Percentiles rank a stretch among this genome's conserved stretches.
Conservation (phyloP, 768 basidiomycete genomes). For the Mycena vulgaris region DNA sequence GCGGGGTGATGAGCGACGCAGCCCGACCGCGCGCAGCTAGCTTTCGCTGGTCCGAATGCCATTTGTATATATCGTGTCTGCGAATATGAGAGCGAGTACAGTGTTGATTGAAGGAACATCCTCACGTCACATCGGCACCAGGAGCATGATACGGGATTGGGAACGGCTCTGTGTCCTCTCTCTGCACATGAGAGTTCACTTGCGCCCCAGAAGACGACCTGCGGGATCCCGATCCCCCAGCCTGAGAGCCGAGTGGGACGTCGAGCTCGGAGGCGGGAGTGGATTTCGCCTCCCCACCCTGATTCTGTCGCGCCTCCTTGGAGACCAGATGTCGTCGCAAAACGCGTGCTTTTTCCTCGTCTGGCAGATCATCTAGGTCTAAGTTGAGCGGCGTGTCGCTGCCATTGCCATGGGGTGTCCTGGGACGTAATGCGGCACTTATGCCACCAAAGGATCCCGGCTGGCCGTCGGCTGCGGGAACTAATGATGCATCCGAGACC, state of each 20-base stretch:
- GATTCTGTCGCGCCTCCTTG: constrained; percentile 70
- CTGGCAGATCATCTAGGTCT: constrained; percentile 75
- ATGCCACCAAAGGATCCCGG: constrained; percentile 50
- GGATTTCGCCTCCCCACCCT: constrained; percentile 42
- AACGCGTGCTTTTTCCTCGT: constrained; percentile 89
- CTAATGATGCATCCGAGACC: constrained; percentile 35
- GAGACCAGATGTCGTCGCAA: constrained; percentile 86
- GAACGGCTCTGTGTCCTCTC: constrained; percentile 79
- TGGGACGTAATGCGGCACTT: constrained; percentile 55
- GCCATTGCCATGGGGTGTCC: constrained; percentile 40
- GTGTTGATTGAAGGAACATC: constrained; percentile 41
- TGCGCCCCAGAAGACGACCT: constrained; percentile 42
- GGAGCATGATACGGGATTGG: constrained; percentile 91
- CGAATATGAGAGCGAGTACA: constrained; percentile 35
- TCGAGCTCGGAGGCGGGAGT: constrained; percentile 48
- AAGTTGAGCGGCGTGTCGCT: constrained; percentile 50
- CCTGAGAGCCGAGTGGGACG: constrained; percentile 46
- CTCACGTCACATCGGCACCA: constrained; percentile 95
- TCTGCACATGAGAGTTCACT: constrained; percentile 37
- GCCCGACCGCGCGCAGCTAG: constrained; percentile 74
- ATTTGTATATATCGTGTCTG: constrained; percentile 94
- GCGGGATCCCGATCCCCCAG: constrained; percentile 42
- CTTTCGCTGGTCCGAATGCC: constrained; percentile 84
- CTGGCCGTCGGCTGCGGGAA: constrained; percentile 33
- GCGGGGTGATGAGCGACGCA: constrained; percentile 77